Evolutionary conservation across 2,329 filamentous ascomycete species (phyloP), one percentile per base, ranked within the genome.

Genomic region (Cyphellophora europaea): DNA sequence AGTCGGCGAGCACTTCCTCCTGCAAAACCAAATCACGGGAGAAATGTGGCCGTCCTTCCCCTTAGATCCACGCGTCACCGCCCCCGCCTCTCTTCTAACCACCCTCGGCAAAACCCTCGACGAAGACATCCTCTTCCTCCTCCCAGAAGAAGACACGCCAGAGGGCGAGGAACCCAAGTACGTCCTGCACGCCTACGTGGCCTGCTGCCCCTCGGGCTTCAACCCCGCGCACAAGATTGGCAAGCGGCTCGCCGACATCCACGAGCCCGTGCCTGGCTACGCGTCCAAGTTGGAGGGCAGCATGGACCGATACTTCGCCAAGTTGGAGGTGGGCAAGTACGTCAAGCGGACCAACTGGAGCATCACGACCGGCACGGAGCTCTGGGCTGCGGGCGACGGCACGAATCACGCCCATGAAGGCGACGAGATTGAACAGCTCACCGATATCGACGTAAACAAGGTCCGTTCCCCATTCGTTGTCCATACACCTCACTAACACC

Each of bases 221-320:
- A 59, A 69, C 45, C 66, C 72, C 1, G 55, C 55, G n/a, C 47
- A 63, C 30, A 78, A 79, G 41, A 61, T 79, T 6, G 66, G 64
- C 2, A 54, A 65, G 10, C 58, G 61, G 1, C 58, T 79, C 1
- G 57, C 65, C 0, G 61, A 64, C 17, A 79, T 80, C 44, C 76
- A 80, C 48, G 52, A 31, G 0, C 74, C 74, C 0, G 73, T 79
- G 0, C 75, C 75, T 0, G 63, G 66, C 5, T 79, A 79, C 49
- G 55, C 50, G 19, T 53, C 61, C 30, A 78, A 75, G 47, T 47
- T 80, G 0, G 69, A 71, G 46, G 65, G 58, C 32, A 68, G 62
- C 33, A 79, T 79, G 75, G 74, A 80, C 49, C 58, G 71, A 1
- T 79, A 73, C 54, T 79, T 79, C 49, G 62, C 67, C 2, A 52